Conservation (phyloP, 805 yeast genomes). For the Candida boleticola region DNA sequence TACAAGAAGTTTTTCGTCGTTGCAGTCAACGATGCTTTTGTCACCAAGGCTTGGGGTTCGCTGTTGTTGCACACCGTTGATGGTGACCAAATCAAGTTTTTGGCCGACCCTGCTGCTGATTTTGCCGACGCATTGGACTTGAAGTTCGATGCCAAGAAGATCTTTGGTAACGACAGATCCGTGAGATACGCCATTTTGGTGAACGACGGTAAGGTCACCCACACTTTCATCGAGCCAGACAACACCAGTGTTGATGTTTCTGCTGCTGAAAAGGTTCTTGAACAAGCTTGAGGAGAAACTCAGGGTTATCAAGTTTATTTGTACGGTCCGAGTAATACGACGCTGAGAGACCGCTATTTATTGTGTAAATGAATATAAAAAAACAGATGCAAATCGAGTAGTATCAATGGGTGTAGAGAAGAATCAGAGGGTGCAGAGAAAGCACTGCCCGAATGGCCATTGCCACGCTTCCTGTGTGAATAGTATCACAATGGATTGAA, state of each 20-base stretch:
- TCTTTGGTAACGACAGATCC: slow-evolving; percentile 76
- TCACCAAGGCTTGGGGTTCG: slow-evolving; percentile 76
- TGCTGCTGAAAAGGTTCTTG: slow-evolving; percentile 45
- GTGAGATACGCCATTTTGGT: slow-evolving; percentile 75
- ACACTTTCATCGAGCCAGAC: slow-evolving; percentile 78
- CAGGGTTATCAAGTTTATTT: background rate
- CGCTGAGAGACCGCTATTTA: too few species aligned
- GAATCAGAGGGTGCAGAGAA: too few species aligned
- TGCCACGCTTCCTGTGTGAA: too few species aligned
- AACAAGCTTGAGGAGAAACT: slow-evolving; percentile 17
- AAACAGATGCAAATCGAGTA: background rate
- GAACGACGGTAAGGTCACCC: slow-evolving; percentile 68
- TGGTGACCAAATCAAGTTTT: slow-evolving; percentile 46
- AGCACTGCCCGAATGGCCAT: too few species aligned
- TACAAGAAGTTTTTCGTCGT: slow-evolving; percentile 59
- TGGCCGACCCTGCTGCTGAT: slow-evolving; percentile 80
- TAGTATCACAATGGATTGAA: too few species aligned
- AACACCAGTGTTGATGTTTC: slow-evolving; percentile 63
- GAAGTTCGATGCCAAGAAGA: slow-evolving; percentile 68
- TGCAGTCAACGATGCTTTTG: slow-evolving; percentile 86
- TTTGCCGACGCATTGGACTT: slow-evolving; percentile 65
- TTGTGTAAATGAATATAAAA: background rate
- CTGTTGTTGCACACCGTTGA: slow-evolving; percentile 15
- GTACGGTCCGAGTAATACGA: too few species aligned
- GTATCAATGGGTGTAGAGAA: background rate